Conservation (phyloP, 2,329 filamentous ascomycete genomes). For the Triangularia setosa region DNA sequence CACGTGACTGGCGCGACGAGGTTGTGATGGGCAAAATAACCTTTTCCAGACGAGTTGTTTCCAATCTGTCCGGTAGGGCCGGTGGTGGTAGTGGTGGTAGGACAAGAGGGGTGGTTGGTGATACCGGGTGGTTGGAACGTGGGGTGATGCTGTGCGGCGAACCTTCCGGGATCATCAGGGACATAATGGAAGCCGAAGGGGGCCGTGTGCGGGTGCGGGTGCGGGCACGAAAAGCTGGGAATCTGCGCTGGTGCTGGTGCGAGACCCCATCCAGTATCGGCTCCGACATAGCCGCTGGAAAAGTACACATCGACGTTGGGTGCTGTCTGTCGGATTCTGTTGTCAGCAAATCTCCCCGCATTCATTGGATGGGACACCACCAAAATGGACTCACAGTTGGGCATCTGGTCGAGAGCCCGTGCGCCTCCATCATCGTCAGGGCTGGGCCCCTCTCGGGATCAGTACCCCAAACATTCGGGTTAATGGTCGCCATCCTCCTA, state of each 20-base stretch:
- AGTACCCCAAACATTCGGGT: neutral
- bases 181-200: neutral
- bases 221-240: neutral
- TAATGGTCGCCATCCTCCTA: neutral
- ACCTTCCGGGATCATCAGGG: neutral
- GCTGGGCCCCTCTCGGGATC: neutral
- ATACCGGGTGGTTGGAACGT: neutral
- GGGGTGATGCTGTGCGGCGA: neutral
- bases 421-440: neutral
- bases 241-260: neutral
- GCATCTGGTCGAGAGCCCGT: neutral
- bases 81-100: neutral
- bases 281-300: neutral
- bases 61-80: neutral
- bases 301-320: neutral
- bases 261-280: neutral
- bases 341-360: neutral
- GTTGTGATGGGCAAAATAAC: neutral
- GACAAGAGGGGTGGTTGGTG: neutral
- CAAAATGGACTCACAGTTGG: conserved; percentile 1
- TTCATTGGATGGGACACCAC: neutral
- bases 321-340: neutral
- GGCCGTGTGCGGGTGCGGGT: neutral
- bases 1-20: neutral
- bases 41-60: neutral